Evolutionary conservation across 306 rosid genomes (phyloP), one percentile per base, ranked within the genome.

Genomic region (Sindora glabra): DNA sequence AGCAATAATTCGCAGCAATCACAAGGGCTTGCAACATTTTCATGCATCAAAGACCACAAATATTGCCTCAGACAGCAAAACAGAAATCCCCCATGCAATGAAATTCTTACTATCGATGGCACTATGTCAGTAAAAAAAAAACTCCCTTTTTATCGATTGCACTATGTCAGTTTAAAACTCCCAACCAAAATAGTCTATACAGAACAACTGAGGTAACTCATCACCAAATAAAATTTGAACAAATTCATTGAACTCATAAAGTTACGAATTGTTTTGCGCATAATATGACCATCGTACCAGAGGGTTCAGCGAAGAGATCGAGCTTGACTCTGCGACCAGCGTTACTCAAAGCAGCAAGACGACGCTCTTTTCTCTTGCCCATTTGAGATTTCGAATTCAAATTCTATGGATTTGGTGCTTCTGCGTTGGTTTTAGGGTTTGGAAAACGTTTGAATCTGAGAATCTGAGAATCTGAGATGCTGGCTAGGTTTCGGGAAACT

Each of bases 361-460:
- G 97, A 40, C 99, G 99, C 73, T 94, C 99, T 70, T 86, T 84
- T 55, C 97, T 84, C 78, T 80, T 94, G 60, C 97, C 99, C 99
- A 94, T 94, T 68, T 59, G 77, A n/a, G n/a, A 74, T 45, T 59
- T 21, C 8, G 38, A 19, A 27, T 70, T 41, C 27, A 19, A 17
- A 51, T 47, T 62, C 26, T 1, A 17, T 8, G 5, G 23, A 32
- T 21, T 29, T 29, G 34, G 34, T 29, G 0, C 34, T 29, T 0
- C 6, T 36, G 48, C 22, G 22, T 32, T 2, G 23, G 29, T 45
- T 11, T 57, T 39, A 33, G 64, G 49, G 41, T 39, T 56, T 22
- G n/a, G 46, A 21, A 9, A 29, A 29, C 34, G n/a, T 34, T 19
- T 8, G 8, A 36, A 41, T 55, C 42, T 1, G 3, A 34, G 18